These are phyloP conservation scores for Hypoxylon cercidicola DNA, from an alignment of 495 filamentous ascomycete species.

Conservation along the genomic window DNA sequence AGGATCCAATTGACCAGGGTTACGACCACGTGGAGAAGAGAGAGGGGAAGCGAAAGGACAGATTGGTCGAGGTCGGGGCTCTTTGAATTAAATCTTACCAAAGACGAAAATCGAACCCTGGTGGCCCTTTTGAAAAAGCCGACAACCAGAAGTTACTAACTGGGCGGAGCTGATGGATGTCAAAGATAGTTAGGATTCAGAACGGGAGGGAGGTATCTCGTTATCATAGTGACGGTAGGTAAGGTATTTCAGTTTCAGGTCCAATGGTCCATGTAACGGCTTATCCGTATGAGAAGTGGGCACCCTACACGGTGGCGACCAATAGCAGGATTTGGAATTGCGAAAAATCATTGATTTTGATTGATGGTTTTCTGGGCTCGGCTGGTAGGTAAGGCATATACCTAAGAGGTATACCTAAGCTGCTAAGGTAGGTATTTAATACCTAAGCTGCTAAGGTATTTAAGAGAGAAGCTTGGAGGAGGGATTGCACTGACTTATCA, in stretches of 20 bases:
- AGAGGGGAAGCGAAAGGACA: constrained; percentile 21
- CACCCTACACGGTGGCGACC: constrained; percentile 17
- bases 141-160: background rate
- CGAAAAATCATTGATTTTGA: constrained; percentile 29
- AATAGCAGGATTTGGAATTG: constrained; percentile 38
- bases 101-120: constrained; percentile 13
- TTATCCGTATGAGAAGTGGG: constrained; percentile 29
- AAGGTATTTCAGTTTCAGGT: constrained; percentile 34
- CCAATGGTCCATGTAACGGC: constrained; percentile 22
- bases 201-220: constrained; percentile 22
- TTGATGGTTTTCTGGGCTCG: constrained; percentile 20
- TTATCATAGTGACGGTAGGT: constrained; percentile 40
- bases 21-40: constrained; percentile 35
- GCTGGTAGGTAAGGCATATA: background rate
- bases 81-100: constrained; percentile 20
- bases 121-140: constrained; percentile 2
- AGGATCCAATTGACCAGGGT: constrained; percentile 42
- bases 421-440: too few relatives aligned
- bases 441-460: too few relatives aligned
- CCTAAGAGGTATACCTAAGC: too few relatives aligned
- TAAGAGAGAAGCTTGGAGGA: background rate
- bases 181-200: background rate
- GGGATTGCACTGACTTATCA: background rate
- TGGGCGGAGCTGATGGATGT: constrained; percentile 7
- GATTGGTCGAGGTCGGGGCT: constrained; percentile 27